Evolutionary conservation across 768 basidiomycete genomes (phyloP), one percentile per base, ranked within the genome.

Genomic region (Glaciozyma antarctica): DNA sequence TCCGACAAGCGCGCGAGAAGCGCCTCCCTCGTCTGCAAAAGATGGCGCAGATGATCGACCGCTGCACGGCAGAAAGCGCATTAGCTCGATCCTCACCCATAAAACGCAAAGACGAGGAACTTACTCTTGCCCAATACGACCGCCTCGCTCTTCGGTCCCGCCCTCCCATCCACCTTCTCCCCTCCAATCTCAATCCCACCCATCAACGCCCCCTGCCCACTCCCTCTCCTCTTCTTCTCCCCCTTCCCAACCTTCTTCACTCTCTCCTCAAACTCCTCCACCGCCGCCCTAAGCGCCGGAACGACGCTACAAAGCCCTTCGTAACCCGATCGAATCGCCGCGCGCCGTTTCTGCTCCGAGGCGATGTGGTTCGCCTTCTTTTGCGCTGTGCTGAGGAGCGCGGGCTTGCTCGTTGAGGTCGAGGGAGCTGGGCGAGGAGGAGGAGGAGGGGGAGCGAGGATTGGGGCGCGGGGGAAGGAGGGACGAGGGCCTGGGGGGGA

Each of bases 261-360:
- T 24, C 72, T 81, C 65, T 84, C 85, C 62, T 89, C 90, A 75
- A 89, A 90, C 64, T 82, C 84, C 56, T 81, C 78, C 48, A 90
- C 88, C 0, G 90, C 90, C 71, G 88, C 89, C 22, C 85, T 78
- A 45, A 95, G 80, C 3, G 88, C 80, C 15, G 92, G 92, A 0
- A 95, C 86, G 32, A 84, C 83, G 30, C 86, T 86, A 73, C 90
- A 92, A 0, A 95, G 80, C 10, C 86, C 85, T 71, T 93, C 91
- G 75, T 94, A 94, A 16, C 90, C 92, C 47, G 85, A 78, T 16
- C 90, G 82, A 59, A 95, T 94, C 72, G 91, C 92, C 19, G 89
- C 89, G 41, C 92, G 84, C 30, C 92, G 85, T 76, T 93, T 93
- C 79, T 94, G 90, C 78, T 95, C 92, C 3, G 86, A 88, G 72